These are phyloP conservation scores for Aspergillus transmontanensis DNA, from an alignment of 2,329 filamentous ascomycete species.

Conservation along the genomic window DNA sequence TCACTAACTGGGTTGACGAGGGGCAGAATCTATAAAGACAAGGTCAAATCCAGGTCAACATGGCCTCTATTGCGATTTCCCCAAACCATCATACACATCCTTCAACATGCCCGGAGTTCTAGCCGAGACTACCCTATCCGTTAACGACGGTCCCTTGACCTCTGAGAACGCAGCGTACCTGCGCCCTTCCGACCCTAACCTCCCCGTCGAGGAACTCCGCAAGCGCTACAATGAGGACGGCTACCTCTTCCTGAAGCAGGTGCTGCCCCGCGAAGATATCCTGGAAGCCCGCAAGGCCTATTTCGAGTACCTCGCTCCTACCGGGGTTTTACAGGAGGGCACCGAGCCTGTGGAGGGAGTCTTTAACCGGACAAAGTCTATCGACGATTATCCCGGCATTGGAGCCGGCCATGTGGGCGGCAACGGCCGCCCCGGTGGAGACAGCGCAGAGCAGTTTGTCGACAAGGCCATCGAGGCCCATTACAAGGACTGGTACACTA, in stretches of 20 bases:
- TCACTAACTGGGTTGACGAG: neutral
- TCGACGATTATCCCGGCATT: slow-evolving; percentile 54
- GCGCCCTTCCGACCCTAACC: slow-evolving; percentile 45
- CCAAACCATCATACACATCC: neutral
- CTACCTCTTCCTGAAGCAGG: slow-evolving; percentile 58
- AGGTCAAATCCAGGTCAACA: neutral
- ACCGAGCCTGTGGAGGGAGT: slow-evolving; percentile 57
- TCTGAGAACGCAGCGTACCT: slow-evolving; percentile 48
- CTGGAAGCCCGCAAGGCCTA: slow-evolving; percentile 55
- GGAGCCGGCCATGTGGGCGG: slow-evolving; percentile 52
- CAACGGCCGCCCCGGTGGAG: slow-evolving; percentile 51
- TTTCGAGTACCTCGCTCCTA: slow-evolving; percentile 57
- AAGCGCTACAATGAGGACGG: slow-evolving; percentile 52
- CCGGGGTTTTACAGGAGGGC: slow-evolving; percentile 58
- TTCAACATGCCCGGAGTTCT: slow-evolving; percentile 19
- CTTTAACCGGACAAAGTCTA: slow-evolving; percentile 50
- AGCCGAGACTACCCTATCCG: slow-evolving; percentile 23
- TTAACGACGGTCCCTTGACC: slow-evolving; percentile 52
- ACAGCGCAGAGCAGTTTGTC: slow-evolving; percentile 49
- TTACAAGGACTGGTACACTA: slow-evolving; percentile 54
- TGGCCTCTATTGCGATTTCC: neutral
- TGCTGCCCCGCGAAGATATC: slow-evolving; percentile 57
- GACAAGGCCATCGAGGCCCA: slow-evolving; percentile 59
- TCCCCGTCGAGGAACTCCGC: slow-evolving; percentile 53
- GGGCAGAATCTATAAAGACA: neutral